Evolutionary conservation across 768 basidiomycete species (phyloP).

Genomic region (Trametes cinnabarina): DNA sequence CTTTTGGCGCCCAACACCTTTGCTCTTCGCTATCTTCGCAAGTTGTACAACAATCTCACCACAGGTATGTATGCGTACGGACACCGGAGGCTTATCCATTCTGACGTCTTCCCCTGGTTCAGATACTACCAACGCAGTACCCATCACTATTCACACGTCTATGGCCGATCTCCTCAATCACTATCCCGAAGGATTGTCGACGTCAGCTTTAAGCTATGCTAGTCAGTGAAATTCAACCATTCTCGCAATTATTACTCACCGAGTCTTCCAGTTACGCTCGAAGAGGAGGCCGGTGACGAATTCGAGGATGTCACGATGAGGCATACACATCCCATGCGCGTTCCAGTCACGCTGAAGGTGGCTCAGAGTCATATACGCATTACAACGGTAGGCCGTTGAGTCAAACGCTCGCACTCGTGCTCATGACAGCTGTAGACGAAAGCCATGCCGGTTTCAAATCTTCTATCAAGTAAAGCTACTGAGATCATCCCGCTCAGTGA

Average conservation of each 20-base stretch:
- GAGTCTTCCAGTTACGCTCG: conserved; percentile 49
- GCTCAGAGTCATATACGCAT: conserved; percentile 71
- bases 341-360: conserved; percentile 70
- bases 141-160: conserved; percentile 60
- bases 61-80: conserved; percentile 36
- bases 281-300: conserved; percentile 51
- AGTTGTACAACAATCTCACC: conserved; percentile 75
- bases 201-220: conserved; percentile 51
- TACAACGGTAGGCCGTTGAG: conserved; percentile 56
- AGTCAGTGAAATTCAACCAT: conserved; percentile 40
- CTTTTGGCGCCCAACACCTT: conserved; percentile 73
- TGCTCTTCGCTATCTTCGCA: conserved; percentile 70
- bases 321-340: conserved; percentile 59
- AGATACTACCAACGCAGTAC: conserved; percentile 22
- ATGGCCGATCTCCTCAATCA: conserved; percentile 57
- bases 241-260: neutral
- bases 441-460: conserved; percentile 67
- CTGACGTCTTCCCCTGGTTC: neutral
- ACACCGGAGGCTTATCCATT: neutral
- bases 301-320: conserved; percentile 70
- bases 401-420: conserved; percentile 1
- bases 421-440: conserved; percentile 46
- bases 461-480: conserved; percentile 69
- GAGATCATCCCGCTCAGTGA: conserved; percentile 80
- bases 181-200: conserved; percentile 39